Evolutionary conservation across 768 basidiomycete species (phyloP).

Genomic region (Floccularia luteovirens): DNA sequence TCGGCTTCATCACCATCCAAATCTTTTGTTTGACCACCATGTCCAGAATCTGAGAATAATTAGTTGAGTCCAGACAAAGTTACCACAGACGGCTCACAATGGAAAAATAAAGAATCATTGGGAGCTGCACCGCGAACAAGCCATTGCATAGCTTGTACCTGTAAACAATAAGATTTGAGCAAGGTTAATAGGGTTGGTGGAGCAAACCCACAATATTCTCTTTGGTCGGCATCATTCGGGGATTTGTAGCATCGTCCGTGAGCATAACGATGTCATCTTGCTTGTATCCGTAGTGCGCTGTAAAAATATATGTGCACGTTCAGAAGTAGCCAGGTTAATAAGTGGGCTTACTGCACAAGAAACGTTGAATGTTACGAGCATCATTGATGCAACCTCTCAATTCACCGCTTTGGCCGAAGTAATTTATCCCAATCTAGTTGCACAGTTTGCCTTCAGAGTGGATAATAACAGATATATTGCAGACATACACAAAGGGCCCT

Average conservation of each 20-base stretch:
- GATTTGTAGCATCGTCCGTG: slow-evolving; percentile 64
- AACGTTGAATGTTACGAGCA: slow-evolving; percentile 71
- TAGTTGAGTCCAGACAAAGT: neutral
- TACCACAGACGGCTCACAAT: slow-evolving; percentile 42
- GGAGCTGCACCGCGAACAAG: slow-evolving; percentile 74
- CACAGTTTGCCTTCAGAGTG: neutral
- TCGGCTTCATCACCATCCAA: slow-evolving; percentile 77
- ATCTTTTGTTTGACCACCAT: slow-evolving; percentile 89
- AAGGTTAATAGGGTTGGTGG: neutral
- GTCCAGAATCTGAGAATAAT: slow-evolving; percentile 66
- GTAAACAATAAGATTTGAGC: slow-evolving; percentile 3
- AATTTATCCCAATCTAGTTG: slow-evolving; percentile 82
- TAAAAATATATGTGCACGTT: neutral
- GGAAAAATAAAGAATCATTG: slow-evolving; percentile 87
- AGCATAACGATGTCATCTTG: slow-evolving; percentile 80
- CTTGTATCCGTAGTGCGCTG: slow-evolving; percentile 59
- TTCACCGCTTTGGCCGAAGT: slow-evolving; percentile 57
- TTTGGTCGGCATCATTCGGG: slow-evolving; percentile 62
- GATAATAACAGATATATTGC: neutral
- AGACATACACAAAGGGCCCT: slow-evolving; percentile 79
- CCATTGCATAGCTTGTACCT: slow-evolving; percentile 86
- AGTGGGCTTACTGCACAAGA: slow-evolving; percentile 54
- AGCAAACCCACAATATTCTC: slow-evolving; percentile 64
- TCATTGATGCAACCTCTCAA: slow-evolving; percentile 91
- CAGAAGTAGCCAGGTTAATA: neutral